A percentile compares a stretch with the other conserved stretches of the same genome.
Evolutionary conservation across 2,329 filamentous ascomycete species (phyloP).

Genomic region (Didymella segeticola): DNA sequence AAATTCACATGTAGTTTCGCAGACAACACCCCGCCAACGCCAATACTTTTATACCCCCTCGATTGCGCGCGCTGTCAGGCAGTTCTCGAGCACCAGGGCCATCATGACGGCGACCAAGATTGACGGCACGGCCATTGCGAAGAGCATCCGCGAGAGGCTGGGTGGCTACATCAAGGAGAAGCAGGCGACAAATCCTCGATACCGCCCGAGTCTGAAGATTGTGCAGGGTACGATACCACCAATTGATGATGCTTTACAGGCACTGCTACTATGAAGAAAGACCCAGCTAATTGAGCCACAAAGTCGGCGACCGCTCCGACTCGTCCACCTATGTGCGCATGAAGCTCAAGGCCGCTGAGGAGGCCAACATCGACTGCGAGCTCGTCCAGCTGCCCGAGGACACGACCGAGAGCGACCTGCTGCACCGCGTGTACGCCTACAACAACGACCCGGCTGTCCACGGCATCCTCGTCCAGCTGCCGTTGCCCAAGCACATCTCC

Average conservation of each 20-base stretch:
- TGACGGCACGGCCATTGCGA: slow-evolving; percentile 94
- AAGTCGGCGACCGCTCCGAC: slow-evolving; percentile 93
- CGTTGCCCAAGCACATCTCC: slow-evolving; percentile 85
- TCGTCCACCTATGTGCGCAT: slow-evolving; percentile 99
- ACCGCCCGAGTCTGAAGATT: slow-evolving; percentile 89
- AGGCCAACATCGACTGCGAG: slow-evolving; percentile 91
- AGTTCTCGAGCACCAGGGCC: slow-evolving; percentile 61
- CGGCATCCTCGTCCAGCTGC: slow-evolving; percentile 92
- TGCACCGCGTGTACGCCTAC: slow-evolving; percentile 79
- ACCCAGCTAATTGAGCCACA: too few relatives aligned
- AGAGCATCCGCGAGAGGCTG: slow-evolving; percentile 83
- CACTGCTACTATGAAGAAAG: too few relatives aligned
- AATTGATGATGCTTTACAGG: too few relatives aligned
- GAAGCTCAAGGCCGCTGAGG: slow-evolving; percentile 96
- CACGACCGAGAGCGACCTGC: slow-evolving; percentile 82
- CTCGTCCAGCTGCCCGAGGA: slow-evolving; percentile 82
- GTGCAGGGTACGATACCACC: slow-evolving; percentile 77
- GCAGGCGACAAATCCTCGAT: slow-evolving; percentile 84
- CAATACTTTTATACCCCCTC: slow-evolving; percentile 27
- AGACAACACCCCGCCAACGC: slow-evolving; percentile 12
- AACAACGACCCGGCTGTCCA: slow-evolving; percentile 89
- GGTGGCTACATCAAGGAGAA: slow-evolving; percentile 79
- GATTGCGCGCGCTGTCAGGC: slow-evolving; percentile 20
- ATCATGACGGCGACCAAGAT: slow-evolving; percentile 89
- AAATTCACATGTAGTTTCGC: slow-evolving; percentile 28